A percentile compares a stretch with the other conserved stretches of the same genome.
These are phyloP conservation scores for Aspergillus jensenii DNA, from an alignment of 2,329 filamentous ascomycete species.

Conservation along the genomic window DNA sequence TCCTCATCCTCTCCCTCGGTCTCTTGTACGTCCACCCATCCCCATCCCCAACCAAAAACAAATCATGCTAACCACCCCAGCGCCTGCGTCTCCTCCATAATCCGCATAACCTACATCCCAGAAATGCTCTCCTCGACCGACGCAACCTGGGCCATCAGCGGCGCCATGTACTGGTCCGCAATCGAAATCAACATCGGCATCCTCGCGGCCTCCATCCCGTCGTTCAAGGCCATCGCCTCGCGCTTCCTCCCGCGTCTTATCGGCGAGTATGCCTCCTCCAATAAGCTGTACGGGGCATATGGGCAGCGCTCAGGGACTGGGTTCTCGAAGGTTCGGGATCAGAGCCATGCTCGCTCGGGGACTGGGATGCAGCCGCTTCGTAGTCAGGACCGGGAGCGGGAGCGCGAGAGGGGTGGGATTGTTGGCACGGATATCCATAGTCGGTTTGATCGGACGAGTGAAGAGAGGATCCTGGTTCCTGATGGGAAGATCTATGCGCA, in stretches of 20 bases:
- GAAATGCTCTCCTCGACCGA: slow-evolving; percentile 41
- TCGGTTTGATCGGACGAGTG: slow-evolving; percentile 18
- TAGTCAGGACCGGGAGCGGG: neutral
- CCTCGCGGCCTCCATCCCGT: slow-evolving; percentile 44
- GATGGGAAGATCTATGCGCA: slow-evolving; percentile 31
- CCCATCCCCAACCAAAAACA: neutral
- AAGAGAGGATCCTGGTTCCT: slow-evolving; percentile 32
- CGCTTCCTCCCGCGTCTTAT: slow-evolving; percentile 46
- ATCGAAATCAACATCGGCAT: slow-evolving; percentile 46
- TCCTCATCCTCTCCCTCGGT: slow-evolving; percentile 52
- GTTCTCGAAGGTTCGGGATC: slow-evolving; percentile 28
- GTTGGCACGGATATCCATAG: slow-evolving; percentile 25
- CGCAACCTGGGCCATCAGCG: slow-evolving; percentile 37
- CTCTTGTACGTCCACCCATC: slow-evolving; percentile 37
- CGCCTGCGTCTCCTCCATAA: slow-evolving; percentile 48
- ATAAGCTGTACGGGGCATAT: slow-evolving; percentile 25
- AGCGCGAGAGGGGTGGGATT: neutral
- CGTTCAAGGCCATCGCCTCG: slow-evolving; percentile 41
- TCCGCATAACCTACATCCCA: slow-evolving; percentile 49
- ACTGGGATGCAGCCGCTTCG: neutral
- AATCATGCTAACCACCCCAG: slow-evolving; percentile 22
- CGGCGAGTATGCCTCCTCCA: slow-evolving; percentile 29
- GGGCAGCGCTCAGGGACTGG: slow-evolving; percentile 24
- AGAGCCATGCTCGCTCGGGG: neutral
- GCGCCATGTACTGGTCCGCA: slow-evolving; percentile 48